Conservation (phyloP, 106 monocot genomes). For the Acorus calamus region DNA sequence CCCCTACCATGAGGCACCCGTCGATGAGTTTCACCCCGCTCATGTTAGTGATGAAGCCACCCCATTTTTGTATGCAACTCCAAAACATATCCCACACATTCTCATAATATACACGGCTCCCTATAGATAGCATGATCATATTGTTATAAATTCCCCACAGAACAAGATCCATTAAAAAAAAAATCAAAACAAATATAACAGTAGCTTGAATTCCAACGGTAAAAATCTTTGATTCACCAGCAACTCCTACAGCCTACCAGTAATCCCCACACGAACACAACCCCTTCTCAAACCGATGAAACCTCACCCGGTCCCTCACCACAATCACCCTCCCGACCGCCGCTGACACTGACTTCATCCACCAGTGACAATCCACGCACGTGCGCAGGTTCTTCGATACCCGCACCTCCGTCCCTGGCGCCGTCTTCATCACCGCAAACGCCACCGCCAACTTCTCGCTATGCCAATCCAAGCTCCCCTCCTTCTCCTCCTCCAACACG, state of each 20-base stretch:
- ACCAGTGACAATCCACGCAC: constrained; percentile 62
- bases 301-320: constrained; percentile 52
- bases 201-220: too few species aligned
- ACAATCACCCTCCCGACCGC: constrained; percentile 30
- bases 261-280: constrained; percentile 55
- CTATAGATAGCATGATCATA: too few species aligned
- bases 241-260: constrained; percentile 27
- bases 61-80: too few species aligned
- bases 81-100: too few species aligned
- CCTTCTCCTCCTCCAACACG: constrained; percentile 57
- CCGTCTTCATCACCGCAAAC: constrained; percentile 37
- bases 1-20: too few species aligned
- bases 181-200: too few species aligned
- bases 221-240: too few species aligned
- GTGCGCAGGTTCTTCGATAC: constrained; percentile 55
- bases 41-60: too few species aligned
- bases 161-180: too few species aligned
- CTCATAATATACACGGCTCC: too few species aligned
- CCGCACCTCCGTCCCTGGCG: constrained; percentile 33
- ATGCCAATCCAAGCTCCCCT: constrained; percentile 46
- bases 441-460: constrained; percentile 74
- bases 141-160: too few species aligned
- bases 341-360: constrained; percentile 55
- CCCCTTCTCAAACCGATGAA: constrained; percentile 51
- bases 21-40: too few species aligned